Evolutionary conservation across 352 stramenopile species (phyloP).

Genomic region (Pythium vanterpoolii): DNA sequence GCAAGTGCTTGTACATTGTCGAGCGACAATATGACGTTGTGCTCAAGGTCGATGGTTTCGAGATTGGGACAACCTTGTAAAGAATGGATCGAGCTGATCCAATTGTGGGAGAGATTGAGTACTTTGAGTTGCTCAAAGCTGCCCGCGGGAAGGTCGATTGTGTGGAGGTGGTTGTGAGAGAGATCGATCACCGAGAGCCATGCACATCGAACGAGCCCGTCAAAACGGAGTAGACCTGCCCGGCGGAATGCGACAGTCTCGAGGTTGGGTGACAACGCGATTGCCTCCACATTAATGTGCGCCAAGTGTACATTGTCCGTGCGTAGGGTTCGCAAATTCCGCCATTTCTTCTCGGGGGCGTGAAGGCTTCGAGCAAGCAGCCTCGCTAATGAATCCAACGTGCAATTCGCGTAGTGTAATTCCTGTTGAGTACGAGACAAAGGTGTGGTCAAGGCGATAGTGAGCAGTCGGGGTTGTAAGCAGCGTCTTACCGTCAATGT

Average conservation of each 20-base stretch:
- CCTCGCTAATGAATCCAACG: neutral
- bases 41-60: constrained; percentile 4
- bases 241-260: neutral
- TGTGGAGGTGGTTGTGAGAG: constrained; percentile 11
- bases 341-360: neutral
- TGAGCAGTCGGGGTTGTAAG: neutral
- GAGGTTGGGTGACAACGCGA: neutral
- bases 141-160: neutral
- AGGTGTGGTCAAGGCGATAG: neutral
- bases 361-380: neutral
- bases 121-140: constrained; percentile 6
- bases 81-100: neutral
- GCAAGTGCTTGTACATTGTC: neutral
- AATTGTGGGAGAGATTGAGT: constrained; percentile 16
- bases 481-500: neutral
- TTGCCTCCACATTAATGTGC: neutral
- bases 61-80: neutral
- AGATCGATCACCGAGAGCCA: constrained; percentile 11
- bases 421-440: neutral
- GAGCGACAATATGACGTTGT: constrained; percentile 8
- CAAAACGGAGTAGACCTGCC: neutral
- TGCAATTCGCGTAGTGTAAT: constrained; percentile 1
- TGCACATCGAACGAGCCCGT: neutral
- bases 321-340: neutral
- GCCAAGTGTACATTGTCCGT: neutral